Conservation (phyloP, 768 basidiomycete species). For the Leucocoprinus birnbaumii region DNA sequence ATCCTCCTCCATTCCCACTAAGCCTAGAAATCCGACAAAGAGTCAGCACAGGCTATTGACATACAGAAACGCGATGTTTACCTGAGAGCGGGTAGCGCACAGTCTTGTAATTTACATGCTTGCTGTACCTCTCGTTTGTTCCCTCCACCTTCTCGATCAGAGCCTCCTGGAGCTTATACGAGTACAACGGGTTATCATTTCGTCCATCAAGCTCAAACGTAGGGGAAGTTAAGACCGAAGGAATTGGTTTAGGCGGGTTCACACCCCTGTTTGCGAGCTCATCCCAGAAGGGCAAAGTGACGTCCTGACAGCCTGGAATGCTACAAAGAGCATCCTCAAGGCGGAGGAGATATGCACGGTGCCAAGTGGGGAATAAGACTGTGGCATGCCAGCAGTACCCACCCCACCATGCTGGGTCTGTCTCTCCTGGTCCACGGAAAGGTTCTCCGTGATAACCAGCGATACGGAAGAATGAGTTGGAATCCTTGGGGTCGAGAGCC, state of each 20-base stretch:
- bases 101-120: background rate
- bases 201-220: slow-evolving; percentile 3
- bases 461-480: slow-evolving; percentile 4
- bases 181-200: background rate
- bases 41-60: too few species aligned
- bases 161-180: background rate
- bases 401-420: slow-evolving; percentile 2
- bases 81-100: slow-evolving; percentile 3
- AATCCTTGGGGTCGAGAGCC: background rate
- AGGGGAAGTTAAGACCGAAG: slow-evolving; percentile 5
- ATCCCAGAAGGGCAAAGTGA: slow-evolving; percentile 7
- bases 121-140: background rate
- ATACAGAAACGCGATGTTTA: background rate
- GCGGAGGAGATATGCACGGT: background rate
- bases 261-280: background rate
- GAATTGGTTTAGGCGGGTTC: background rate
- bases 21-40: too few species aligned
- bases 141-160: background rate
- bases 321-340: slow-evolving; percentile 6
- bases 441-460: background rate
- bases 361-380: slow-evolving; percentile 5
- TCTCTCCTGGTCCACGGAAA: slow-evolving; percentile 4
- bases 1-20: too few species aligned
- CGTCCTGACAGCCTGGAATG: slow-evolving; percentile 3
- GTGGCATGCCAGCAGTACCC: slow-evolving; percentile 8